Evolutionary conservation across 148 eudicot species (phyloP).

Genomic region (Polygonum maritimum): DNA sequence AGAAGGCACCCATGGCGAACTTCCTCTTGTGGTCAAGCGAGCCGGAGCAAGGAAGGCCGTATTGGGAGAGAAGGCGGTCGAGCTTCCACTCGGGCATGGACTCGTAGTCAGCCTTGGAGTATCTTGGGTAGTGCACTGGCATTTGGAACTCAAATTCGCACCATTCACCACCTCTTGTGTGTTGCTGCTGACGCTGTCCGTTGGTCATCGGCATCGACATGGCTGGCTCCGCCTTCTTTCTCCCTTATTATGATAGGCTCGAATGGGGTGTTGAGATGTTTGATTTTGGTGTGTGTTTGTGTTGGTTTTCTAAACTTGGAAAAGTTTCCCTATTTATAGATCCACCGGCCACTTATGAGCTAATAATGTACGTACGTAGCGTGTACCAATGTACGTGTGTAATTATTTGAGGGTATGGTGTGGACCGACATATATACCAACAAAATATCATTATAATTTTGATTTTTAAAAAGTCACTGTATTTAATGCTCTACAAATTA

Average conservation of each 20-base stretch:
- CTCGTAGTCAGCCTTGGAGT: constrained; percentile 9
- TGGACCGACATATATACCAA: neutral
- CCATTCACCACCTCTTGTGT: neutral
- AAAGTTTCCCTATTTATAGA: constrained; percentile 4
- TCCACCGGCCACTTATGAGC: neutral
- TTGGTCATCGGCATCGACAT: neutral
- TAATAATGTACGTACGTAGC: neutral
- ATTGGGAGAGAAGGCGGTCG: constrained; percentile 4
- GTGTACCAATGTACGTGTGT: neutral
- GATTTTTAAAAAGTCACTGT: too few relatives aligned
- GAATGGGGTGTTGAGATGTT: neutral
- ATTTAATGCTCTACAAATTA: too few relatives aligned
- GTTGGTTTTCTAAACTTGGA: neutral
- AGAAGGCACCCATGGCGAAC: constrained; percentile 10
- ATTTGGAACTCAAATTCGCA: constrained; percentile 7
- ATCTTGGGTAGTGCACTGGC: constrained; percentile 11
- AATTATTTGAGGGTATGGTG: neutral
- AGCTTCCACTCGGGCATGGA: constrained; percentile 14
- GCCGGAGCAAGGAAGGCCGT: constrained; percentile 4
- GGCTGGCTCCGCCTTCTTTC: neutral
- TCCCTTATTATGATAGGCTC: neutral
- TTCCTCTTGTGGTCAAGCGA: constrained; percentile 6
- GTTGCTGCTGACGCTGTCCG: neutral
- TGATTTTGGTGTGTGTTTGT: neutral
- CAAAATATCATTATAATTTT: too few relatives aligned